Evolutionary conservation across 2,329 filamentous ascomycete genomes (phyloP), one percentile per base, ranked within the genome.

Genomic region (Cytospora chrysosperma): DNA sequence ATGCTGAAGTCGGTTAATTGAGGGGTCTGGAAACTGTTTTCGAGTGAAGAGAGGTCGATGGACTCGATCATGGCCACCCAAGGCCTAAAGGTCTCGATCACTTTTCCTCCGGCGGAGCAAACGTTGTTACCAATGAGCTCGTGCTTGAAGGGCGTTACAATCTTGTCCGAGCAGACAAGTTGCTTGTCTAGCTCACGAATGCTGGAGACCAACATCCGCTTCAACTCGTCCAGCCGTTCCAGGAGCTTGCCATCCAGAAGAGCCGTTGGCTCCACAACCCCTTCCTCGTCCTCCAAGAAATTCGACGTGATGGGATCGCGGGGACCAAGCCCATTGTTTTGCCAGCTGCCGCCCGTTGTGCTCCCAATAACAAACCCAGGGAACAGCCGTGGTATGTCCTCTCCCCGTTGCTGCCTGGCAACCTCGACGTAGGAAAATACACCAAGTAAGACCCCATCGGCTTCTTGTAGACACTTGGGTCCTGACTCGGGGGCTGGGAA

Each of bases 361-460:
- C 91, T 96, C 32, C 93, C 92, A 65, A 93, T 87, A 34, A 98
- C 89, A 73, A 99, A 99, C 1, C 95, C 95, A 21, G 95, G 95
- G 61, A 96, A 89, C 3, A 98, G 82, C n/a, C 95, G 88, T 19
- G 92, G 92, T 61, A 98, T 96, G 49, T 95, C 91, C 73, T 97
- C 94, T 62, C 94, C 94, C 63, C 93, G 85, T 75, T 98, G 95
- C 74, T 96, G 92, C 69, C 92, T 88, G 19, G 95, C 95, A 54
- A 98, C 91, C 73, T 98, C 94, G 40, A 98, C 94, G 75, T 97
- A 99, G 73, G 92, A 95, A 75, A 93, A 97, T 7, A 99, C 94
- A 6, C 94, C 94, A 61, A 95, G 85, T 62, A 98, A 83, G 26
- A 99, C 93, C 55, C 95, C 95, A 67, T 99, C 95, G n/a, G 95